Base-by-base conservation (phyloP, 1,284 basidiomycete species). In the Stereum hirsutum region DNA sequence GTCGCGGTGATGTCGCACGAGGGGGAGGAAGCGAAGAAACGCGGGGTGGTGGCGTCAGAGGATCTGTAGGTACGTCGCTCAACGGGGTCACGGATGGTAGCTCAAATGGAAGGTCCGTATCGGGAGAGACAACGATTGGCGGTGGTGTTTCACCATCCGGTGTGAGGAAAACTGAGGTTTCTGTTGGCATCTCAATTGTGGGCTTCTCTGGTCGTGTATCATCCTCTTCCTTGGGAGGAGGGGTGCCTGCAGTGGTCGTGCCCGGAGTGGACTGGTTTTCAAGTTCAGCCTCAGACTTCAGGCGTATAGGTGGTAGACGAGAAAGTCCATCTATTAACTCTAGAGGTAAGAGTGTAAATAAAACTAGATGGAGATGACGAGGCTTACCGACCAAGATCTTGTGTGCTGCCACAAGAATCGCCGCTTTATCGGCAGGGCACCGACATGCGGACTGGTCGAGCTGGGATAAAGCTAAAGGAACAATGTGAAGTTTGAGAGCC, bases 321-420 rank as follows among this genome's bases (percentile, higher is more conserved):
- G 80, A 78, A 0, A 89, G 65, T 4, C 82, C 84, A 55, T 87
- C 84, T 86, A 43, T 2, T 31, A 38, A 43, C 32, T n/a, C 14
- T 17, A 12, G 12, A n/a, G 5, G 23, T 20, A 41, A 42, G 28
- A 4, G 38, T 23, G 44, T 35, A 17, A 36, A 37, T 20, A 15
- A 32, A 20, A 14, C 17, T 20, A 23, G 17, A 4, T 8, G 21
- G 33, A 30, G 23, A 25, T 35, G 30, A 23, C 17, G 26, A 19
- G 24, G 60, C 74, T 49, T 53, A 80, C 87, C 85, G 44, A 90
- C 88, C 12, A 94, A 72, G 26, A 87, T 65, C 56, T 88, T 86
- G 60, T 97, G 92, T 0, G 88, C 82, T 6, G 74, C 69, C 15
- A 97, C 87, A 12, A 97, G 66, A 6, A 91, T 69, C 2, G 78